phyloP scores from a whole-genome alignment of 805 yeast species.

The Myxozyma geophila region DNA sequence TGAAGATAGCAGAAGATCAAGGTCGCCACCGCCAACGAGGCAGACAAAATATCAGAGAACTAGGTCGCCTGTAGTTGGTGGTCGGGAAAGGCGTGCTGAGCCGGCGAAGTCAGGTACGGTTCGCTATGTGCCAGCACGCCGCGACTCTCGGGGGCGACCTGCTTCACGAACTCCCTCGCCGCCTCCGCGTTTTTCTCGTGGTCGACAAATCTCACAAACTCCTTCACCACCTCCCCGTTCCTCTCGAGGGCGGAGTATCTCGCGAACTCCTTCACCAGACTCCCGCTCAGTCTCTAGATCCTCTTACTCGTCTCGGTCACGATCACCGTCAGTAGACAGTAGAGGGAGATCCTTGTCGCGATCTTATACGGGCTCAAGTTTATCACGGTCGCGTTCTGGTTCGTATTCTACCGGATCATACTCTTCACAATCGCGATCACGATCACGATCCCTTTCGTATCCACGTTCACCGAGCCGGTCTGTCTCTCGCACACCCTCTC shows the following conservation, averaged over 20 bases:
- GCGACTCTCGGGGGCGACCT: constrained; percentile 4
- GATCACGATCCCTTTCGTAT: constrained; percentile 14
- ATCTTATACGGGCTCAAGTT: constrained; percentile 9
- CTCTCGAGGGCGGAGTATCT: constrained; percentile 2
- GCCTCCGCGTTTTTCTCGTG: too few relatives aligned
- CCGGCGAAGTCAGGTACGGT: not conserved
- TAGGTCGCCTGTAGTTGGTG: not conserved
- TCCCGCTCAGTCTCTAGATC: constrained; percentile 2
- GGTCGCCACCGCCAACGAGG: constrained; percentile 1
- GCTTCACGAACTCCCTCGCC: constrained; percentile 6
- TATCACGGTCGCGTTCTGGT: constrained; percentile 17
- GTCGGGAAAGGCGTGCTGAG: not conserved
- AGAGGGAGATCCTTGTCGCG: constrained; percentile 13
- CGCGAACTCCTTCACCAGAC: constrained; percentile 4
- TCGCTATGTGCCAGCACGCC: constrained; percentile 3
- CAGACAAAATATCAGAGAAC: constrained; percentile 4
- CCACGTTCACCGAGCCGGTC: not conserved
- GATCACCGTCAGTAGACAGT: constrained; percentile 17
- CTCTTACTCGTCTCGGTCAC: constrained; percentile 10
- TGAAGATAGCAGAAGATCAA: constrained; percentile 2
- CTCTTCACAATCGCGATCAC: constrained; percentile 12
- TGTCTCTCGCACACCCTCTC: constrained; percentile 10
- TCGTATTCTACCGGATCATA: constrained; percentile 10
- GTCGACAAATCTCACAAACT: too few relatives aligned
- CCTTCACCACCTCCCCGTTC: not conserved